Base-by-base conservation (phyloP, 331 rosid species). In the Malus hybrid region DNA sequence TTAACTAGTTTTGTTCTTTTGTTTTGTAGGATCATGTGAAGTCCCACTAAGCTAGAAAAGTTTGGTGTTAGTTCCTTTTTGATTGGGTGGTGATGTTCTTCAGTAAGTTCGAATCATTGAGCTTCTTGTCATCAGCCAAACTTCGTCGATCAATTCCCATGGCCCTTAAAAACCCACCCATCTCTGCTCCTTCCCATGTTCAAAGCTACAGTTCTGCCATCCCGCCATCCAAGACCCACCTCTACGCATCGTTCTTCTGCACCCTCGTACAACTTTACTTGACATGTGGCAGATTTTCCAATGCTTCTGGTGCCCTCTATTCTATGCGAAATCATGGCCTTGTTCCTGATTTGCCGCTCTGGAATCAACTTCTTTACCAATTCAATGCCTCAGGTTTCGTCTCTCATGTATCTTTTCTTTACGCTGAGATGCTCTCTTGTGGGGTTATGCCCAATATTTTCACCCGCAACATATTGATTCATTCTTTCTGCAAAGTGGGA, bases 251-350 rank as follows among this genome's bases (percentile, higher is more conserved):
- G 5, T 85, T 92, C 82, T 92, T 90, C 39, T 90, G 89, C 87
- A 84, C 90, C 74, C 93, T 90, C 72, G 77, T 90, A 75, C 96
- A 83, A 72, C 88, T 92, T 76, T 92, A 85, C 87, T 80, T 92
- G 81, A 36, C 79, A 7, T 76, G 84, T 78, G 92, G 89, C 19
- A 90, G 89, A 82, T 80, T 84, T 64, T 62, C 61, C 76, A 59
- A 60, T 31, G 96, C 93, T 12, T 77, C 87, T 4, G 68, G 77
- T 6, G 67, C 91, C 52, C 90, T 86, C 85, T 80, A 24, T 74
- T 77, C 73, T 20, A 85, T 92, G 97, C 84, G 96, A 65, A 76
- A 64, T 52, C 86, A 79, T n/a, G 82, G 85, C 61, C 77, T 92
- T 46, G 75, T 87, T 72, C 97, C 97, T 46, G 24, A 52, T 20